Percentiles rank a stretch among this genome's conserved stretches.
Evolutionary conservation across 805 yeast genomes (phyloP).

Genomic region (Ogataea ramenticola): DNA sequence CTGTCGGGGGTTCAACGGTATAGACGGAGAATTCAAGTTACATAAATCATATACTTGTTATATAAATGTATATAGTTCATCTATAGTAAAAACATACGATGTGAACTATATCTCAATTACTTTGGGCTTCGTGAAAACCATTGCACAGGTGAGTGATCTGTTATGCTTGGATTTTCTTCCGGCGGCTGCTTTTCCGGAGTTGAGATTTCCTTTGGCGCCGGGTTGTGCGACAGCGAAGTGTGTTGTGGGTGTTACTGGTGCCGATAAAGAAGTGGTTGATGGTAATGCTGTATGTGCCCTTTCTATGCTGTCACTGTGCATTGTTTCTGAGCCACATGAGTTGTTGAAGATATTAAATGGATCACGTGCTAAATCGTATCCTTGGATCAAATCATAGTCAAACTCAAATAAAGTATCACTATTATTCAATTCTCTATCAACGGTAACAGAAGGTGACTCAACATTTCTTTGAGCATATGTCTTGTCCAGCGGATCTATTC

Average conservation of each 20-base stretch:
- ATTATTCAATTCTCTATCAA: no score
- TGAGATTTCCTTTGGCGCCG: no score
- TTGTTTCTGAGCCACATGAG: no score
- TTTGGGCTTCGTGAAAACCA: slow-evolving; percentile 35
- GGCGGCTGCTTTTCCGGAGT: not conserved
- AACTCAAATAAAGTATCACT: not conserved
- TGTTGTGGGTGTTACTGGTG: no score
- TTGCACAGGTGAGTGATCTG: slow-evolving; percentile 39
- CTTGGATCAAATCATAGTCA: not conserved
- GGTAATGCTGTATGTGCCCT: no score
- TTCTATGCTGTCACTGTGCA: no score
- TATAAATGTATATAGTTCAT: no score
- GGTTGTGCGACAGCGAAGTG: no score
- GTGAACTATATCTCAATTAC: slow-evolving; percentile 15
- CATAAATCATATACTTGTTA: no score
- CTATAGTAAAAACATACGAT: no score
- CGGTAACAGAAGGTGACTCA: not conserved
- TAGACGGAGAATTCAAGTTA: no score
- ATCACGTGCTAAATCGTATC: not conserved
- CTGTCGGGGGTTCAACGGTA: not conserved
- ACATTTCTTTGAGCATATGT: not conserved
- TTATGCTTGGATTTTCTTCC: slow-evolving; percentile 25
- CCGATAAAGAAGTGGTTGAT: no score
- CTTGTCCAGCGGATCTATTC: not conserved
- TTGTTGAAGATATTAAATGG: not conserved